phyloP scores from a whole-genome alignment of 2,329 filamentous ascomycete species.

The Cladosporium sp. region DNA sequence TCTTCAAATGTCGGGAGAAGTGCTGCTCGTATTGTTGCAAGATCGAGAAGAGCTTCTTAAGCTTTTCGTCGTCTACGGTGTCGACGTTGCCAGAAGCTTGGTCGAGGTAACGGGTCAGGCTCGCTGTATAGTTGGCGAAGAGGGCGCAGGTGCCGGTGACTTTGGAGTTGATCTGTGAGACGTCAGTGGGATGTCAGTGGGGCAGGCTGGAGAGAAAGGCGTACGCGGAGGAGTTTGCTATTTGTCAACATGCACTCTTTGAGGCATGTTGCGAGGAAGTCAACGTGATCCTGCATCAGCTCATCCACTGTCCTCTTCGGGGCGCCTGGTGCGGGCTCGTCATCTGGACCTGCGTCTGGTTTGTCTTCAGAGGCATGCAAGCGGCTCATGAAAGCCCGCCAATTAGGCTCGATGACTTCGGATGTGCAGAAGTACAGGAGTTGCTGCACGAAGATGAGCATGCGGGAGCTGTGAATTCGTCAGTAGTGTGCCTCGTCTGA shows the following conservation, averaged over 20 bases:
- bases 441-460: constrained; percentile 97
- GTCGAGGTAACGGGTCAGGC: constrained; percentile 74
- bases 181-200: not conserved
- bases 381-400: constrained; percentile 87
- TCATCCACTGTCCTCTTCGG: constrained; percentile 80
- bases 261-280: constrained; percentile 94
- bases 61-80: constrained; percentile 36
- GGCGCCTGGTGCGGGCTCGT: constrained; percentile 34
- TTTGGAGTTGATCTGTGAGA: constrained; percentile 82
- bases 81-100: constrained; percentile 62
- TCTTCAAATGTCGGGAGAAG: constrained; percentile 87
- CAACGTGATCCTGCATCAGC: constrained; percentile 97
- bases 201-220: constrained; percentile 21
- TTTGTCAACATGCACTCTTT: constrained; percentile 99
- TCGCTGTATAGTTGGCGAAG: constrained; percentile 86
- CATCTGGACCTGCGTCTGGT: not conserved
- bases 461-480: constrained; percentile 48
- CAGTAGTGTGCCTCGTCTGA: not conserved
- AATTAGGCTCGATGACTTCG: constrained; percentile 97
- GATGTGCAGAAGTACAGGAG: constrained; percentile 94
- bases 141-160: constrained; percentile 93
- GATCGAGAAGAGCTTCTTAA: constrained; percentile 79
- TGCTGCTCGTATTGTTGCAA: constrained; percentile 89
- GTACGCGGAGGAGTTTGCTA: constrained; percentile 83
- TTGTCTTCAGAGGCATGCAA: constrained; percentile 47